phyloP scores from a whole-genome alignment of 208 protist genomes.

The Acanthamoeba sp. region DNA sequence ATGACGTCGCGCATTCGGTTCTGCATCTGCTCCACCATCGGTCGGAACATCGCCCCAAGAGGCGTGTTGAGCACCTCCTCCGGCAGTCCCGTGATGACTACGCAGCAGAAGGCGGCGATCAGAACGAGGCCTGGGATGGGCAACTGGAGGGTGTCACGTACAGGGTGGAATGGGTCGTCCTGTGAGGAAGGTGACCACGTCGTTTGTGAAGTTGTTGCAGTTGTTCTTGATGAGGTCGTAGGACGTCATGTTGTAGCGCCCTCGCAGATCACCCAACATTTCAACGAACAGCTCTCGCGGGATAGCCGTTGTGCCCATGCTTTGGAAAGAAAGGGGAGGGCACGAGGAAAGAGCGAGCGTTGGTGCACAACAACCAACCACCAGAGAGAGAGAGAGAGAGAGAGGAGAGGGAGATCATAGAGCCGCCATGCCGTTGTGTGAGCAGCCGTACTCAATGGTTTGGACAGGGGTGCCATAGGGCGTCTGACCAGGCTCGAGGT shows the following conservation, averaged over 20 bases:
- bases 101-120: neutral
- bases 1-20: slow-evolving; percentile 62
- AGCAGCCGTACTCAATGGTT: slow-evolving; percentile 71
- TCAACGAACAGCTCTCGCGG: slow-evolving; percentile 59
- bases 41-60: slow-evolving; percentile 44
- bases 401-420: neutral
- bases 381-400: no score
- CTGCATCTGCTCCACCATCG: slow-evolving; percentile 74
- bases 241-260: slow-evolving; percentile 70
- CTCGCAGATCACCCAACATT: slow-evolving; percentile 46
- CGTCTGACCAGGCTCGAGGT: slow-evolving; percentile 69
- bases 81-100: slow-evolving; percentile 71
- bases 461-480: slow-evolving; percentile 73
- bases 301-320: slow-evolving; percentile 67
- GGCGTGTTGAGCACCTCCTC: slow-evolving; percentile 68
- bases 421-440: no score
- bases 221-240: slow-evolving; percentile 75
- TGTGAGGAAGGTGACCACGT: slow-evolving; percentile 68
- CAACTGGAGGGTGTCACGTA: neutral
- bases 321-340: no score
- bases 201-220: slow-evolving; percentile 76
- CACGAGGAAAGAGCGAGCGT: no score
- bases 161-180: slow-evolving; percentile 48
- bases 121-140: no score
- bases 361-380: no score